A percentile compares a stretch with the other conserved stretches of the same genome.
Conservation (phyloP, 495 filamentous ascomycete species). For the Astrothelium subdiscretum region DNA sequence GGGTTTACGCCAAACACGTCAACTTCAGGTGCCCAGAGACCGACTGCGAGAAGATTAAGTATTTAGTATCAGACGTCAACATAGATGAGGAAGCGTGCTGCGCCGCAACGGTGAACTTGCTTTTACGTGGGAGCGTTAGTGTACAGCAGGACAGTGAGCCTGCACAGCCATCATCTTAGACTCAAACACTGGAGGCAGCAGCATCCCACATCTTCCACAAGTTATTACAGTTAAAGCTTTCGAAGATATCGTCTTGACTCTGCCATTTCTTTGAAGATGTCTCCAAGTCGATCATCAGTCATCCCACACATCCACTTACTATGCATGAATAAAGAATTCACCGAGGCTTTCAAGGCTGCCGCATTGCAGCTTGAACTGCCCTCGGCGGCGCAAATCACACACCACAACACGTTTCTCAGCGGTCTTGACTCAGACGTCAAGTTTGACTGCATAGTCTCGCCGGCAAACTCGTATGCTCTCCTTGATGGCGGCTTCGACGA, state of each 20-base stretch:
- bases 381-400: slow-evolving; percentile 22
- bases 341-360: slow-evolving; percentile 25
- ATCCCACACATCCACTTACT: slow-evolving; percentile 33
- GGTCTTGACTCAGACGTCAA: slow-evolving; percentile 18
- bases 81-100: too few species aligned
- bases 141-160: too few species aligned
- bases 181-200: not conserved
- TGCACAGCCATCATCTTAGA: not conserved
- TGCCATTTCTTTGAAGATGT: not conserved
- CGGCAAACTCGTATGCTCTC: slow-evolving; percentile 41
- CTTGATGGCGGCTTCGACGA: slow-evolving; percentile 44
- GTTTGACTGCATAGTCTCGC: slow-evolving; percentile 40
- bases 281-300: not conserved
- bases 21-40: too few species aligned
- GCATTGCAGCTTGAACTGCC: slow-evolving; percentile 17
- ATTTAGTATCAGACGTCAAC: too few species aligned
- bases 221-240: not conserved
- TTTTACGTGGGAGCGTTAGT: too few species aligned
- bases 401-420: slow-evolving; percentile 29
- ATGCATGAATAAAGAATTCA: slow-evolving; percentile 26
- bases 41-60: too few species aligned
- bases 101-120: too few species aligned
- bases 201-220: not conserved
- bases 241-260: not conserved
- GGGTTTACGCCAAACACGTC: too few species aligned